Evolutionary conservation across 345 rosid species (phyloP), one percentile per base, ranked within the genome.

Genomic region (Pistacia vera): DNA sequence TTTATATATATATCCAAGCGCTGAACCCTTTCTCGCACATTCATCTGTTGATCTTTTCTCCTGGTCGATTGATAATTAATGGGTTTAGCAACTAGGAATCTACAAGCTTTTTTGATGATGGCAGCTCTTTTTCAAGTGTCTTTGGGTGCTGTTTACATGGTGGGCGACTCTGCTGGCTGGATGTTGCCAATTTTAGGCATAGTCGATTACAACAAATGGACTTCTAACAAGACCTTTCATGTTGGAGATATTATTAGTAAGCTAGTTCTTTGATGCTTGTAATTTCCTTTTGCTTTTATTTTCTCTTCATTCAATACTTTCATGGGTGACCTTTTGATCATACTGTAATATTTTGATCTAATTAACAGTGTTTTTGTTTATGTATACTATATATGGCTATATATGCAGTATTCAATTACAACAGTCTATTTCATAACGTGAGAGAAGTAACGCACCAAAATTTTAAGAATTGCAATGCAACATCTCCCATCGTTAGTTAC

Each of bases 151-250:
- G 33, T 61, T 61, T 56, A 72, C 75, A 72, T 28, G 46, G 68
- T 72, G 20, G 75, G 75, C 1, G 59, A 51, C 44, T 28, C 41
- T 17, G 59, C 71, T 22, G 59, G 71, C 14, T 51, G 71, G 59
- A 68, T 8, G 9, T 16, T 2, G 11, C 46, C 46, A 41, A 41
- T 41, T 41, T 41, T 46, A 8, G 59, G 71, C 44, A 28, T 49
- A 4, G n/a, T 51, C 3, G 44, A 68, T 51, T 51, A 68, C 44
- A 68, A 51, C 25, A 14, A 68, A 3, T 51, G 59, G 58, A 67
- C 57, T 61, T 48, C 75, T 8, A 10, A 57, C 28, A 49, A 62
- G n/a, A 49, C 48, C 66, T 72, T 72, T 46, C 59, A 30, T 51
- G 36, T 63, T 8, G 70, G 76, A 33, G 70, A 73, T 51, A 4